phyloP scores from a whole-genome alignment of 345 rosid species.

The Microcos paniculata region DNA sequence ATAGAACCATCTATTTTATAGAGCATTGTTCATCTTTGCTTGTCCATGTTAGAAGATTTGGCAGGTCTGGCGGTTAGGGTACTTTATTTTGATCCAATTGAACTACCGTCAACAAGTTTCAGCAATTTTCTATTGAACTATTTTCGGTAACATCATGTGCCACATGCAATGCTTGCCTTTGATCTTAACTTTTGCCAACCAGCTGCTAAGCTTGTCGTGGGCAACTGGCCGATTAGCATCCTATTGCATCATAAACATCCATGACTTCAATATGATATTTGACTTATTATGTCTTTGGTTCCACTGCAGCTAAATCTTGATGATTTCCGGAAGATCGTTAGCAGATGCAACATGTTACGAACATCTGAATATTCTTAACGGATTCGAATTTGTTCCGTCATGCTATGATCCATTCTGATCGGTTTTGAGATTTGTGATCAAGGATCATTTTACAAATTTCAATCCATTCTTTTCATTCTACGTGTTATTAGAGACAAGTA shows the following conservation, averaged over 20 bases:
- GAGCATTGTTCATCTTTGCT: not conserved
- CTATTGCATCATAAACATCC: not conserved
- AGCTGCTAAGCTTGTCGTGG: not conserved
- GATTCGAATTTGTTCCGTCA: not conserved
- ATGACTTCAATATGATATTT: not conserved
- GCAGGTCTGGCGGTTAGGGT: not conserved
- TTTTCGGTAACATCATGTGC: not conserved
- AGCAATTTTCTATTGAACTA: not conserved
- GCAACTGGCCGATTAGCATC: not conserved
- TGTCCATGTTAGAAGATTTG: too few relatives aligned
- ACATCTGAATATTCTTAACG: slow-evolving; percentile 24
- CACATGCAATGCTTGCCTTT: not conserved
- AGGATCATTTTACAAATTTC: not conserved
- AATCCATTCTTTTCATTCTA: not conserved
- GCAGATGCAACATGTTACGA: slow-evolving; percentile 59
- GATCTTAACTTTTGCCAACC: not conserved
- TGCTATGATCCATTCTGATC: not conserved
- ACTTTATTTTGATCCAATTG: not conserved
- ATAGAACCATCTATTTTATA: not conserved
- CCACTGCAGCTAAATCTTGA: slow-evolving; percentile 62
- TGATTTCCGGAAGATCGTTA: slow-evolving; percentile 59
- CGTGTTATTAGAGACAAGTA: not conserved
- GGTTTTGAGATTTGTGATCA: not conserved
- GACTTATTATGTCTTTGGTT: not conserved
- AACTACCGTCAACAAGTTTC: too few relatives aligned